phyloP scores from a whole-genome alignment of 2,329 filamentous ascomycete species.

The Penicillium sp. region DNA sequence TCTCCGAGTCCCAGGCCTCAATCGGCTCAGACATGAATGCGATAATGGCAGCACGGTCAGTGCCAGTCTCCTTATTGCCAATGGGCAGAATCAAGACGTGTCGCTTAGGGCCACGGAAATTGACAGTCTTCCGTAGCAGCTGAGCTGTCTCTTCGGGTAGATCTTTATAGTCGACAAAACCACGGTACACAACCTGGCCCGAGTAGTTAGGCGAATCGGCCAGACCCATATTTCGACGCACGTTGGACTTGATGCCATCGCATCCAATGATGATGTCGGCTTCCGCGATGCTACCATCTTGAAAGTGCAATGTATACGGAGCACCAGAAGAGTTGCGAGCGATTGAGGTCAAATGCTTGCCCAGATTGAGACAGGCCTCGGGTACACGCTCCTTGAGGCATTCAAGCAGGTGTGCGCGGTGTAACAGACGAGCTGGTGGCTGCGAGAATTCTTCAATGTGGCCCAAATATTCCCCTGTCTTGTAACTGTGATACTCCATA shows the following conservation, averaged over 20 bases:
- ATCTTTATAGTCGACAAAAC: constrained; percentile 33
- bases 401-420: constrained; percentile 35
- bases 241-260: constrained; percentile 48
- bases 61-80: constrained; percentile 32
- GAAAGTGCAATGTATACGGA: constrained; percentile 39
- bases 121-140: constrained; percentile 31
- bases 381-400: constrained; percentile 33
- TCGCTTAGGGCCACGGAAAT: constrained; percentile 30
- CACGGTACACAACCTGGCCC: constrained; percentile 37
- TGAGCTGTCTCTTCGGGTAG: constrained; percentile 27
- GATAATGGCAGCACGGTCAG: constrained; percentile 32
- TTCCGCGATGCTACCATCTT: constrained; percentile 41
- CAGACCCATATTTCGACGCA: constrained; percentile 33
- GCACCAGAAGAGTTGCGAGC: constrained; percentile 18
- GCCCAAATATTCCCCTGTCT: constrained; percentile 26
- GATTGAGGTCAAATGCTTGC: constrained; percentile 24
- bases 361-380: constrained; percentile 21
- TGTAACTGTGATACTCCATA: constrained; percentile 30
- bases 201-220: constrained; percentile 31
- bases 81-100: constrained; percentile 38
- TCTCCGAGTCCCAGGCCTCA: constrained; percentile 34
- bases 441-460: constrained; percentile 28
- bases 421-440: constrained; percentile 25
- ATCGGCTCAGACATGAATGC: constrained; percentile 38
- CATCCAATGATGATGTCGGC: constrained; percentile 45